phyloP scores from a whole-genome alignment of 345 rosid species.

The Microthlaspi erraticum region DNA sequence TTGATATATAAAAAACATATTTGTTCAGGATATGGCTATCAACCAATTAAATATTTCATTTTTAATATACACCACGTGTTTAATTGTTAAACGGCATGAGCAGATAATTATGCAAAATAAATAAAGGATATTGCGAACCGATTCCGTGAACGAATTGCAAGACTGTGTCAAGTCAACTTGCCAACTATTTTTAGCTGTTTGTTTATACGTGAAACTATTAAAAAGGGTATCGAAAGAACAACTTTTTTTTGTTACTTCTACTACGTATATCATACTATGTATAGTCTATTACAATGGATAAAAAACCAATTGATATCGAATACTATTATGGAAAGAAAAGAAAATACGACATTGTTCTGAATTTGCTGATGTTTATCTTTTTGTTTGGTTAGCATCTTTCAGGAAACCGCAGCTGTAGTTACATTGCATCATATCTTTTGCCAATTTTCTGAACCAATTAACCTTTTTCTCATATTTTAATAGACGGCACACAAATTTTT shows the following conservation, averaged over 20 bases:
- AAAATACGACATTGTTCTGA: constrained; percentile 7
- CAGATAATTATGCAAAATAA: not conserved
- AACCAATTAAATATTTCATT: not conserved
- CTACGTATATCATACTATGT: constrained; percentile 4
- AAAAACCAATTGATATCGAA: constrained; percentile 2
- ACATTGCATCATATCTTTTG: constrained; percentile 12
- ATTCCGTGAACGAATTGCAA: constrained; percentile 8
- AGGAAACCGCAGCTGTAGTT: not conserved
- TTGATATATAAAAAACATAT: no score
- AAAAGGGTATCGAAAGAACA: constrained; percentile 7
- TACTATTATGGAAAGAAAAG: not conserved
- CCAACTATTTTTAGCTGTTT: not conserved
- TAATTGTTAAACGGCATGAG: constrained; percentile 15
- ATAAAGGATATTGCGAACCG: not conserved
- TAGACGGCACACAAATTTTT: not conserved
- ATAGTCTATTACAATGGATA: not conserved
- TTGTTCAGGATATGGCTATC: not conserved
- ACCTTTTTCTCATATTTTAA: not conserved
- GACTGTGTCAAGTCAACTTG: constrained; percentile 27
- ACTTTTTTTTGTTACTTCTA: not conserved
- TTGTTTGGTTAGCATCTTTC: constrained; percentile 4
- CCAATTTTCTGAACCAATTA: constrained; percentile 18
- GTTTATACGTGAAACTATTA: constrained; percentile 11
- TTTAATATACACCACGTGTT: constrained; percentile 28
- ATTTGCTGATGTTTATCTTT: not conserved